phyloP scores from a whole-genome alignment of 805 yeast genomes.

The Myxozyma vanderwaltii region DNA sequence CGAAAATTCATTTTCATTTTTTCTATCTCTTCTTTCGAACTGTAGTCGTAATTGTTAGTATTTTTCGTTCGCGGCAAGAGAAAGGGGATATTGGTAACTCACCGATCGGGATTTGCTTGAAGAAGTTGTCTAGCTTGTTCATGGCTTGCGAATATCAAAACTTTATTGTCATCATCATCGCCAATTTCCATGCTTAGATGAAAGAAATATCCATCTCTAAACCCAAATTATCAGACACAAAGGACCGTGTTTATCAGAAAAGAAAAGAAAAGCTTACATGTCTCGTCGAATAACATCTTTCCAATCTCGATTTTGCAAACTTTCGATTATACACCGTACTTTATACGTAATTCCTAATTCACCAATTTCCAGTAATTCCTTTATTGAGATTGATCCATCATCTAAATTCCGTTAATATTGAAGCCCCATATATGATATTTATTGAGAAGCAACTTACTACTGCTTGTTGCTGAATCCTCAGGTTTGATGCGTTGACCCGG shows the following conservation, averaged over 20 bases:
- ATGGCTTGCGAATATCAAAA: neutral
- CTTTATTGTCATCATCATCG: neutral
- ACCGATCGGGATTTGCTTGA: neutral
- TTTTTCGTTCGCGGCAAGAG: no score
- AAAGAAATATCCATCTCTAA: neutral
- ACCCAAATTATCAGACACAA: neutral
- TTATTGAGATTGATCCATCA: neutral
- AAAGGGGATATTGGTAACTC: no score
- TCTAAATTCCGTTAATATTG: neutral
- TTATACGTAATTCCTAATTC: neutral
- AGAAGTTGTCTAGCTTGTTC: neutral
- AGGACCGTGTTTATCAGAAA: neutral
- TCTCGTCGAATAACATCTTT: neutral
- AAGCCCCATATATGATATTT: neutral
- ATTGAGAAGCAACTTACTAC: no score
- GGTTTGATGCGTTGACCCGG: no score
- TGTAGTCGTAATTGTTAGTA: neutral
- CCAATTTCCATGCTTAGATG: neutral
- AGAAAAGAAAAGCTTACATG: neutral
- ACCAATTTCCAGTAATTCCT: neutral
- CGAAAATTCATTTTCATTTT: neutral
- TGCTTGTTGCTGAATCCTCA: no score
- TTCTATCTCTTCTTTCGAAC: neutral
- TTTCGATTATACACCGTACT: neutral
- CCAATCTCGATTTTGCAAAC: neutral